Percentiles rank a stretch among this genome's conserved stretches.
These are phyloP conservation scores for Solanum medicagineum DNA, from an alignment of 257 asterid genomes.

Conservation along the genomic window DNA sequence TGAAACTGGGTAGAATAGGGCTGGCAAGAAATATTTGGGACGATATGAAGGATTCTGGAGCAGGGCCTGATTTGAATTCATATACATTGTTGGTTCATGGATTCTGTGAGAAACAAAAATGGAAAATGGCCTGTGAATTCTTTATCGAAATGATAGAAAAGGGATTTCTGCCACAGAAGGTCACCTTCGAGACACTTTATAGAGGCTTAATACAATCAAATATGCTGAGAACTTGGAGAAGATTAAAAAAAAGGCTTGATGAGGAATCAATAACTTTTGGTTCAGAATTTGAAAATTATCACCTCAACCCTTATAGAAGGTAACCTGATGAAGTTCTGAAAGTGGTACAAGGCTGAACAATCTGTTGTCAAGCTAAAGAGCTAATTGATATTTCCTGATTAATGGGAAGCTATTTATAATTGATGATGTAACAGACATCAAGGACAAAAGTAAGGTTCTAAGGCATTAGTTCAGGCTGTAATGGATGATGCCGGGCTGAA, in stretches of 20 bases:
- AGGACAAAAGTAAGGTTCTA: not conserved
- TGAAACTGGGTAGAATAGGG: conserved; percentile 40
- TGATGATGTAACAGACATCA: not conserved
- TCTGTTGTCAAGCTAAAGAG: not conserved
- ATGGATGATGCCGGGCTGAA: conserved; percentile 14
- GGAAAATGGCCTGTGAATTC: conserved; percentile 62
- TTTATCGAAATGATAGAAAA: conserved; percentile 86
- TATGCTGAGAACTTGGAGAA: conserved; percentile 85
- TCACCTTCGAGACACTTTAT: conserved; percentile 71
- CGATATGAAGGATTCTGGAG: conserved; percentile 46
- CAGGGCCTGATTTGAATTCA: conserved; percentile 77
- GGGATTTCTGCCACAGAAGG: conserved; percentile 74
- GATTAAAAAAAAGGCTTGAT: conserved; percentile 75
- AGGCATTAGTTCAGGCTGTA: not conserved
- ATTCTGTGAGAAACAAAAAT: conserved; percentile 53
- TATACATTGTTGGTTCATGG: conserved; percentile 66
- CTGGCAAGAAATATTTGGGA: conserved; percentile 68
- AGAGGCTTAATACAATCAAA: conserved; percentile 80
- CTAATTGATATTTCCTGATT: not conserved
- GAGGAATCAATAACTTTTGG: conserved; percentile 68
- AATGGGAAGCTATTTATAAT: not conserved
- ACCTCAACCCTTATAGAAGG: conserved; percentile 61
- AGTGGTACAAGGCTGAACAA: not conserved
- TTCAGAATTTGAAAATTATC: conserved; percentile 61
- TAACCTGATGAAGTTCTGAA: conserved; percentile 8